Evolutionary conservation across 768 basidiomycete genomes (phyloP), one percentile per base, ranked within the genome.

Genomic region (Tulasnella calospora): DNA sequence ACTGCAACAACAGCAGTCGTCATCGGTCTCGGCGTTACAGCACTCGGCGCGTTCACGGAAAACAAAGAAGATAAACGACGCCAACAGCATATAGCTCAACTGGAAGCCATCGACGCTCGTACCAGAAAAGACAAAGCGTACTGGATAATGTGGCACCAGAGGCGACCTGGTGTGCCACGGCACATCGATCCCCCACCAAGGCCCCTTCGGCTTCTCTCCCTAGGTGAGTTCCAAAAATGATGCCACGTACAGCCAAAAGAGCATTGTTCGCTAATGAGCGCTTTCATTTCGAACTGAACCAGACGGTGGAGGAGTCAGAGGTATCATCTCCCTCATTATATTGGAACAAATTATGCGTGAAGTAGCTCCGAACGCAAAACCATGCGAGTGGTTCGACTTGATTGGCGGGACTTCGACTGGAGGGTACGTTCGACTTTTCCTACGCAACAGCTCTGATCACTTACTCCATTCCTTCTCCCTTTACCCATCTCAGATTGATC

Each of bases 401-500:
- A 74, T 74, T 33, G 73, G 73, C 19, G 73, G 73, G 46, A 74
- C 73, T 46, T 74, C 73, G 23, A 74, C 73, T 4, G 73, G 73
- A 33, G 74, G 73, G 73, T 51, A 44, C 23, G 73, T 10, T 7
- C 27, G 40, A 33, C 36, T 79, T 0, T 27, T 73, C 30, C 70
- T 35, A 9, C 27, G 15, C 23, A 57, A 36, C 36, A 46, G 21
- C 3, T 30, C 57, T 7, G 27, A 19, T 17, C 21, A 71, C 38
- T 38, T 23, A 15, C 44, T 15, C 44, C 40, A 40, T 13, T 4
- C 51, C 2, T 38, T n/a, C n/a, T n/a, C n/a, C n/a, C n/a, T 47
- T 70, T 1, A 71, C 21, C 7, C n/a, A 5, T 27, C 41, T 7
- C 27, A 79, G 79, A 7, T 46, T 86, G 15, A 85, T 85, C n/a